Conservation (phyloP, 306 rosid genomes). For the Canavalia ensiformis region DNA sequence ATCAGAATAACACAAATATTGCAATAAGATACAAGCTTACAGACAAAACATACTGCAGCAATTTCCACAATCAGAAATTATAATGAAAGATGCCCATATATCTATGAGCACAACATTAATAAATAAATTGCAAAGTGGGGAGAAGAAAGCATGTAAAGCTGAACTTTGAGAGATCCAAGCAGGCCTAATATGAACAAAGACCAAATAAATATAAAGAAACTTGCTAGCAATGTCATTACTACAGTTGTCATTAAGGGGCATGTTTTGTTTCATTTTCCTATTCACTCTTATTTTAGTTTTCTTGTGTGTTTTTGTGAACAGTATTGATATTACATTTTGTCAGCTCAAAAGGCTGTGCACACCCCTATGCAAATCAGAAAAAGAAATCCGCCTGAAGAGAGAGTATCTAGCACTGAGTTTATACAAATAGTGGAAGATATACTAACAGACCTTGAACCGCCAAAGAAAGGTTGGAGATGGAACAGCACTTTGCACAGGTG, state of each 20-base stretch:
- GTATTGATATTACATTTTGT: not conserved
- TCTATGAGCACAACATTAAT: not conserved
- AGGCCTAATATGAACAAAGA: conserved; percentile 22
- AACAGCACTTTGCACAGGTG: conserved; percentile 65
- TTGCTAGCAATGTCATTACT: conserved; percentile 14
- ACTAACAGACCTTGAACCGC: conserved; percentile 84
- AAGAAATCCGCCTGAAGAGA: conserved; percentile 9
- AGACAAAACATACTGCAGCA: conserved; percentile 36
- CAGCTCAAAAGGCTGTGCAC: conserved; percentile 26
- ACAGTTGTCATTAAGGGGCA: conserved; percentile 18
- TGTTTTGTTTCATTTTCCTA: not conserved
- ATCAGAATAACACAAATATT: conserved; percentile 9
- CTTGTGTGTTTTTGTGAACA: not conserved
- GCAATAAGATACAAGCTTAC: conserved; percentile 35
- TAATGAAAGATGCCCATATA: conserved; percentile 1
- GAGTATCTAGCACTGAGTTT: not conserved
- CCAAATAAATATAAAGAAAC: conserved; percentile 13
- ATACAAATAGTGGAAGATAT: conserved; percentile 22
- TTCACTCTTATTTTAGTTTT: not conserved
- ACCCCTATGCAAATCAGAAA: not conserved
- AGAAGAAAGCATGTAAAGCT: not conserved
- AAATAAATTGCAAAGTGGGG: not conserved
- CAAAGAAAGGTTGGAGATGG: conserved; percentile 91
- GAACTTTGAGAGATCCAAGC: conserved; percentile 19
- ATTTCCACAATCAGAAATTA: conserved; percentile 12